Conservation (phyloP, 495 filamentous ascomycete genomes). For the Penicillium canescens region DNA sequence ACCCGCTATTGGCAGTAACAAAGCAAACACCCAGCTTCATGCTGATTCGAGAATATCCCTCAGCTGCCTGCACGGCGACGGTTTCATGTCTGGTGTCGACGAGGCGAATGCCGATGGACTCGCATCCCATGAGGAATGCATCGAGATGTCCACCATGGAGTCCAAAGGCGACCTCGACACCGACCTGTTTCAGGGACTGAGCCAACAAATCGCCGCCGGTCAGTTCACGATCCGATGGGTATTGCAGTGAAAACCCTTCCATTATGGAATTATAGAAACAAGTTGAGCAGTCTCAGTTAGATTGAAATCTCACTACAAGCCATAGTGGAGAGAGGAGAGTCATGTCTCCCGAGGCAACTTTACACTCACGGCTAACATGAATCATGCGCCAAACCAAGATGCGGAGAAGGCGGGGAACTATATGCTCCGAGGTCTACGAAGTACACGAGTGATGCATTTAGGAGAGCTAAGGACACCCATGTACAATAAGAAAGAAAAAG, state of each 20-base stretch:
- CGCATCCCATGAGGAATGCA: conserved; percentile 32
- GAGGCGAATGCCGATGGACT: conserved; percentile 24
- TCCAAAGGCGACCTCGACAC: conserved; percentile 30
- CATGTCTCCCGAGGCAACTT: background rate
- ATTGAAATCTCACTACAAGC: background rate
- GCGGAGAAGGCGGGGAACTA: conserved; percentile 13
- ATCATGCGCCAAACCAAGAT: conserved; percentile 3
- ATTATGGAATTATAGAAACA: conserved; percentile 33
- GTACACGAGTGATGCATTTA: too few species aligned
- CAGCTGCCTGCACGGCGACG: conserved; percentile 30
- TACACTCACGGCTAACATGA: background rate
- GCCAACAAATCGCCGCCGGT: conserved; percentile 32
- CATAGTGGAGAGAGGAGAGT: background rate
- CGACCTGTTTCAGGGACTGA: conserved; percentile 26
- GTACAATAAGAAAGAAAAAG: too few species aligned
- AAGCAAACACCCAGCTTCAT: conserved; percentile 28
- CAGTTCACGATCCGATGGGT: conserved; percentile 22
- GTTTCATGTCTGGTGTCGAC: conserved; percentile 34
- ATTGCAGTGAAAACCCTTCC: conserved; percentile 22
- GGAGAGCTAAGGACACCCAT: too few species aligned
- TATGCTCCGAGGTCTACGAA: background rate
- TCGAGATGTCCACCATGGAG: conserved; percentile 34
- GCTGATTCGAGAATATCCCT: conserved; percentile 25
- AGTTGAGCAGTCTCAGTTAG: too few species aligned
- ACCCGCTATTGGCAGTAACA: conserved; percentile 35